A percentile compares a stretch with the other conserved stretches of the same genome.
phyloP scores from a whole-genome alignment of 2,329 filamentous ascomycete species.

The Biscogniauxia sp. region DNA sequence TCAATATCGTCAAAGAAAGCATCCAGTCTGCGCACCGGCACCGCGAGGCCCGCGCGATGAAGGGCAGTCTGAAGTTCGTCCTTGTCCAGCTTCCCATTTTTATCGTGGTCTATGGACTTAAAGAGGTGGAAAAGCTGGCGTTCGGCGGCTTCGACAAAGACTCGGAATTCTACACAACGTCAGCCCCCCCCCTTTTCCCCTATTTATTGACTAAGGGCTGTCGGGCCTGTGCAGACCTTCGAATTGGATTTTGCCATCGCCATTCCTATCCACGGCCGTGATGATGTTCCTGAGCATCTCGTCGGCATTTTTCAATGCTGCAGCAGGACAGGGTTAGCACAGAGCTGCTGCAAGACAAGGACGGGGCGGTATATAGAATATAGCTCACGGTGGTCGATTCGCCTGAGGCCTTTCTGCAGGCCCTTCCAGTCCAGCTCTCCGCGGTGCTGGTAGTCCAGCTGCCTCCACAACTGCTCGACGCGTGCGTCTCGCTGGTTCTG shows the following conservation, averaged over 20 bases:
- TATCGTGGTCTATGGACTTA: conserved; percentile 78
- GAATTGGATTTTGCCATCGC: conserved; percentile 87
- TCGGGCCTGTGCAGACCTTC: conserved; percentile 60
- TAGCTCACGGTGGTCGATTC: conserved; percentile 84
- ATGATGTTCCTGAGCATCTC: conserved; percentile 78
- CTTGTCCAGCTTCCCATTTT: conserved; percentile 83
- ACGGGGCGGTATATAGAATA: conserved; percentile 1
- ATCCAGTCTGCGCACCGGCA: conserved; percentile 74
- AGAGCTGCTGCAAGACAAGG: conserved; percentile 1
- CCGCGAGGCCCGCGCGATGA: conserved; percentile 70
- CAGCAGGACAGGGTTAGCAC: conserved; percentile 15
- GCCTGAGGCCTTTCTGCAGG: conserved; percentile 78
- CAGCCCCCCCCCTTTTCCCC: conserved; percentile 5
- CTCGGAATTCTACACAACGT: conserved; percentile 69
- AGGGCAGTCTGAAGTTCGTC: conserved; percentile 81
- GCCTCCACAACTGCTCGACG: conserved; percentile 79
- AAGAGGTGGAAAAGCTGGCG: conserved; percentile 80
- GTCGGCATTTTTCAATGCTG: conserved; percentile 85
- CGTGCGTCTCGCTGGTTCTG: conserved; percentile 77
- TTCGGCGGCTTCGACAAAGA: conserved; percentile 86
- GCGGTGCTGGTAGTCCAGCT: conserved; percentile 72
- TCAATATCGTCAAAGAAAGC: conserved; percentile 91
- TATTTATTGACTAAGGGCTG: background rate
- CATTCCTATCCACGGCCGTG: conserved; percentile 77
- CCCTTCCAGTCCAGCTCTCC: conserved; percentile 82